Base-by-base conservation (phyloP, 805 yeast species). In the Candida vaughaniae region DNA sequence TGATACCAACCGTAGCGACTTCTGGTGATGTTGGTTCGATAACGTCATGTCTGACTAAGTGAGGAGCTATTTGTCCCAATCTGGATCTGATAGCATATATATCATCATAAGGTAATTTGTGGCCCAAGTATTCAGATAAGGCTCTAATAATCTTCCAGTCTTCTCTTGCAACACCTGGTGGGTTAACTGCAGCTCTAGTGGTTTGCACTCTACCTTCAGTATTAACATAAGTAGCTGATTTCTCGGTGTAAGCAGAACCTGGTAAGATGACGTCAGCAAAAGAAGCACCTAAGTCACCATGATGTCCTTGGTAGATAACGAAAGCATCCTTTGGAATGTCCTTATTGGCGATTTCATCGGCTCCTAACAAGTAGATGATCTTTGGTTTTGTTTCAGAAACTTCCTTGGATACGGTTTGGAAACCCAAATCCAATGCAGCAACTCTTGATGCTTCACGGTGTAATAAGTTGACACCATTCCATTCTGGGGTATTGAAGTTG, bases 121-220 rank as follows among this genome's bases (percentile, higher is more conserved):
- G 75, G 35, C 79, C 81, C 47, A 87, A 64, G 58, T 82, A 85
- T 62, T 87, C 95, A 38, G 86, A 78, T 41, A 85, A 72, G 2
- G 95, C 95, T 64, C 90, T 78, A 50, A 87, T 60, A 45, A 86
- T 83, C 67, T 82, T 82, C 95, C 95, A 86, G 65, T 87, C 95
- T 63, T 86, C 95, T 60, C 95, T 82, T 30, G 95, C 93, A 33
- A 76, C 84, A 19, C 93, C 95, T 31, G 95, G 95, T 6, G 93
- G 82, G 45, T 82, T 85, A 19, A 86, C 80, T 28, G 95, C 93
- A 29, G 95, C 95, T 47, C 91, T 76, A 3, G 95, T 83, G 40
- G 73, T 62, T 69, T 86, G 95, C 9, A 87, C 80, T 60, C 95
- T 80, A 51, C 95, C 95, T 67, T 87, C 95, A 25, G 95, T 87